Base-by-base conservation (phyloP, 495 filamentous ascomycete species). In the Echria macrotheca region DNA sequence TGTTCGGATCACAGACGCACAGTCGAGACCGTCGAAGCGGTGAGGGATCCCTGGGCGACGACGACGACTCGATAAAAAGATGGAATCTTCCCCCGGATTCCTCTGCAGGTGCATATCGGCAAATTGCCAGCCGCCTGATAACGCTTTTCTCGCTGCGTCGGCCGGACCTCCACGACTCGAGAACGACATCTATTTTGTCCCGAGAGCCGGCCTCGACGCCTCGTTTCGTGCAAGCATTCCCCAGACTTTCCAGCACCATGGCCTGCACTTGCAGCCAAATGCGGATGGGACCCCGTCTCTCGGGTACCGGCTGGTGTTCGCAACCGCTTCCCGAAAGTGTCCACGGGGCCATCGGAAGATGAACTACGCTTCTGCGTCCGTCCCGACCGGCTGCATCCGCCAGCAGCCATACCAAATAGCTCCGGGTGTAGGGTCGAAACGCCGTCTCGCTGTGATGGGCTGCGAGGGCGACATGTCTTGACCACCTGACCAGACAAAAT, bases 11-110 rank as follows among this genome's bases (percentile, higher is more conserved):
- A n/a, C n/a, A n/a, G n/a, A n/a, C n/a, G n/a, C n/a, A n/a, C 18
- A 18, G 23, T 36, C 31, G 44, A 21, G 44, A 46, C 44, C 44
- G 19, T 12, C 33, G 44, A 28, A 31, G 44, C 36, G 41, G 31
- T 11, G 23, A 29, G 14, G 7, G 18, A 19, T 1, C 21, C 15
- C 24, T 24, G 38, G 22, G 5, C 17, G 11, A 11, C 15, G 18
- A 29, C 14, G 5, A 24, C 41, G 41, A 14, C 41, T 14, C 12
- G 17, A 31, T 32, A 32, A 22, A 22, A 44, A 9, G 41, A 14
- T 44, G 40, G 40, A 17, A 21, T 44, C n/a, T 18, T 18, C 17
- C 41, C 41, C 41, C 23, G 24, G 41, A 29, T 31, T 28, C 22
- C 40, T 21, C 15, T 35, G 31, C 31, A 35, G 12, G 17, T n/a